phyloP scores from a whole-genome alignment of 345 rosid species.

The Excoecaria cochinchinensis region DNA sequence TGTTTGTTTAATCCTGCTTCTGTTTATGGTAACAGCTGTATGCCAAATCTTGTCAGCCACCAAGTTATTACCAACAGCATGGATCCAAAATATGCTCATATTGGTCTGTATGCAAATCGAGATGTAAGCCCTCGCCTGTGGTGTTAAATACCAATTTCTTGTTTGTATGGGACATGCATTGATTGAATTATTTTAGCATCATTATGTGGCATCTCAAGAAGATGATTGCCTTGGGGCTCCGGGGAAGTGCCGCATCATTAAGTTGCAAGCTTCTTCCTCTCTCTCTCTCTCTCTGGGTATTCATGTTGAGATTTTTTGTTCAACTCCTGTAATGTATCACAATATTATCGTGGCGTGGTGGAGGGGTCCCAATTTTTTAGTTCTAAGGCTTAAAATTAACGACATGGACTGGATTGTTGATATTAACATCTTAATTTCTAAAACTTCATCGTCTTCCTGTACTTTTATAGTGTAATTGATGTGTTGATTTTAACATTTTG shows the following conservation, averaged over 20 bases:
- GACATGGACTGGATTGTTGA: background rate
- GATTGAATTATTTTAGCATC: slow-evolving; percentile 1
- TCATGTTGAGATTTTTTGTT: background rate
- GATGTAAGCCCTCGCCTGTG: slow-evolving; percentile 66
- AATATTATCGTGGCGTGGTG: background rate
- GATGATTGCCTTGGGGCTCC: background rate
- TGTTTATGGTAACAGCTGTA: slow-evolving; percentile 58
- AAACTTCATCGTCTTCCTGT: background rate
- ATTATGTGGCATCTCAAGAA: background rate
- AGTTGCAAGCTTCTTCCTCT: background rate
- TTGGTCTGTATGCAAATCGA: slow-evolving; percentile 81
- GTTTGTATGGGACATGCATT: background rate
- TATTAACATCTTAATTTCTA: background rate
- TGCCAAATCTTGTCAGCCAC: slow-evolving; percentile 70
- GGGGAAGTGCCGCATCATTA: background rate
- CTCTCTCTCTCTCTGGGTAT: background rate
- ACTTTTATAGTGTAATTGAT: background rate
- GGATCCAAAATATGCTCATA: slow-evolving; percentile 73
- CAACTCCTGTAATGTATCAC: background rate
- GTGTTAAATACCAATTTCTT: background rate
- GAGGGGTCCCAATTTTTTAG: background rate
- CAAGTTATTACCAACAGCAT: slow-evolving; percentile 92
- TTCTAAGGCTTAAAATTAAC: background rate
- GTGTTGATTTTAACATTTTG: background rate
- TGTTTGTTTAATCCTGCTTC: slow-evolving; percentile 6